Base-by-base conservation (phyloP, 2,329 filamentous ascomycete genomes). In the Byssochlamys sp. region DNA sequence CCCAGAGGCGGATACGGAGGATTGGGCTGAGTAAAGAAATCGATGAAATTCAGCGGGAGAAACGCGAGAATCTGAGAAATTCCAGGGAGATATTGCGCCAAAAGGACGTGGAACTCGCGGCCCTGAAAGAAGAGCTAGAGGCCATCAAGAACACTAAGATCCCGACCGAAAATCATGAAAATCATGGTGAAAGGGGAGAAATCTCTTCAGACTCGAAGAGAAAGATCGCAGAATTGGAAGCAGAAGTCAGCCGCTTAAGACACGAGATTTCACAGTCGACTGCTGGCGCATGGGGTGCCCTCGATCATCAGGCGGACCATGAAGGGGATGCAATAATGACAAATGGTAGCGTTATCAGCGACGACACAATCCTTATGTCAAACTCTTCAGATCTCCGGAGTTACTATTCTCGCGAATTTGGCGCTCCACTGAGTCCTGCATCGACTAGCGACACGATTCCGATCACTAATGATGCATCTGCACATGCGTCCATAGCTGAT, bases 11-110 rank as follows among this genome's bases (percentile, higher is more conserved):
- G 33, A 74, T 80, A 51, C 65, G 70, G 31, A 72, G 78, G 11
- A 69, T 73, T 55, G 74, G 77, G 3, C 62, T 80, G 52, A 79
- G 77, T 57, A 72, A 78, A 59, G 77, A 78, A 58, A 73, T 77
- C 58, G 77, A 78, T 60, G 64, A 69, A 26, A 70, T 76, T 39
- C 69, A 77, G 45, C 70, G 71, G 4, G 75, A 76, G 14, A 63
- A 62, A 31, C 53, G 65, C 48, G 58, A 65, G 14, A 66, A 64
- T 33, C 62, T 67, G 19, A 45, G 19, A 45, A 19, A 45, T 19
- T n/a, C 39, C 4, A 45, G 19, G n/a, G 39, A 45, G 48, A 49
- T 10, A 4, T 56, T 71, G 48, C 53, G 64, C 28, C 53, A 55
- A 24, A 69, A 69, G 53, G 69, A 71, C 29, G 59, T 65, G 6